Evolutionary conservation across 345 rosid species (phyloP).

Genomic region (Diplotaxis tenuifolia): DNA sequence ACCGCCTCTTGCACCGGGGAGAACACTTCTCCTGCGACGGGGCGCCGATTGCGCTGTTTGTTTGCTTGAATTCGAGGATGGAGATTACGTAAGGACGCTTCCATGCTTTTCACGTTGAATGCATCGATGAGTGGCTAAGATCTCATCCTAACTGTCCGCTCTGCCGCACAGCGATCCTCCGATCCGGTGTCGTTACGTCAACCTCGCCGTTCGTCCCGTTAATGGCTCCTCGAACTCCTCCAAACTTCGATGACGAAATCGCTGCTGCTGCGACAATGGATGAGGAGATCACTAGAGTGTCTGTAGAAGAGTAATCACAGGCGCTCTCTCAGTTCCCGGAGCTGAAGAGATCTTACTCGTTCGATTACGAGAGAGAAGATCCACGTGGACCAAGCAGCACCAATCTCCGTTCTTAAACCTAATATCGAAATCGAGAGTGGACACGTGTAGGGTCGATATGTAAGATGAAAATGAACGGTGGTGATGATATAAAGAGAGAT

Average conservation of each 20-base stretch:
- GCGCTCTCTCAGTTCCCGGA: conserved; percentile 43
- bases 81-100: conserved; percentile 78
- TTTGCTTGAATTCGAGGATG: conserved; percentile 76
- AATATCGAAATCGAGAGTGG: conserved; percentile 62
- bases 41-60: conserved; percentile 81
- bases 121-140: conserved; percentile 87
- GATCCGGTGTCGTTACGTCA: conserved; percentile 42
- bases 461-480: conserved; percentile 25
- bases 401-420: conserved; percentile 81
- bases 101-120: conserved; percentile 90
- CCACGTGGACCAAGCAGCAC: conserved; percentile 75
- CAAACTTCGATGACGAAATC: conserved; percentile 62
- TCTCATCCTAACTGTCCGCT: conserved; percentile 92
- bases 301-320: conserved; percentile 53
- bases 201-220: conserved; percentile 69
- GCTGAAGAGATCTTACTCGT: conserved; percentile 78
- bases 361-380: conserved; percentile 80
- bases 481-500: conserved; percentile 13
- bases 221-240: conserved; percentile 88
- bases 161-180: conserved; percentile 75
- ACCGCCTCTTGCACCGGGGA: conserved; percentile 38
- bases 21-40: neutral
- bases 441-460: conserved; percentile 64
- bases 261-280: too few species aligned
- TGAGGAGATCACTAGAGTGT: conserved; percentile 36